A percentile compares a stretch with the other conserved stretches of the same genome.
phyloP scores from a whole-genome alignment of 768 basidiomycete species.

The Mrakia frigida region DNA sequence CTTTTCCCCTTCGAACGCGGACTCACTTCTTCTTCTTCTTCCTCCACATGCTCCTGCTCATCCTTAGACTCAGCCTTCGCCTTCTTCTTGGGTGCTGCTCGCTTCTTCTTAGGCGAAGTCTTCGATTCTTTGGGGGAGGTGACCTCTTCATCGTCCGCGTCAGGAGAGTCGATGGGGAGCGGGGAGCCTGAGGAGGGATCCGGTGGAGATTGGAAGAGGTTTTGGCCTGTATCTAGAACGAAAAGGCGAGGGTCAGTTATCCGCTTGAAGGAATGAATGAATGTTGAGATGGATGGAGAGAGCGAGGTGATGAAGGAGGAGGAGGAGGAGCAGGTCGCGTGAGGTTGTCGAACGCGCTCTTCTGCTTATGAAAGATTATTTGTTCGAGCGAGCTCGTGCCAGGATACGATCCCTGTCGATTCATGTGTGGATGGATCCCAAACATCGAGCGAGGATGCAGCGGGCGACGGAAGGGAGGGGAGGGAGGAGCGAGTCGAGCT shows the following conservation, averaged over 20 bases:
- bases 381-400: too few relatives aligned
- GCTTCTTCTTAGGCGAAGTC: not conserved
- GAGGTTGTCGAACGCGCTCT: too few relatives aligned
- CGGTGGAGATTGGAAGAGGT: not conserved
- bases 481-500: not conserved
- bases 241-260: not conserved
- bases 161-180: not conserved
- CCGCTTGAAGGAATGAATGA: not conserved
- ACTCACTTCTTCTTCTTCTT: conserved; percentile 2
- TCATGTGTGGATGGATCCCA: too few relatives aligned
- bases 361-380: too few relatives aligned
- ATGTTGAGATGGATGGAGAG: not conserved
- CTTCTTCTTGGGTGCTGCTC: conserved; percentile 11
- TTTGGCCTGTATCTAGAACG: not conserved
- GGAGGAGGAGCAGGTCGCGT: not conserved
- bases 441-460: too few relatives aligned
- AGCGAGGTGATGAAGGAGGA: not conserved
- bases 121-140: too few relatives aligned
- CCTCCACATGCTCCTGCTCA: not conserved
- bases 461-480: not conserved
- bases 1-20: not conserved
- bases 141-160: not conserved
- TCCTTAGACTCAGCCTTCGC: not conserved
- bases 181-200: not conserved
- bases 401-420: too few relatives aligned